phyloP scores from a whole-genome alignment of 106 monocot genomes.

The Dendrobium huoshanense region DNA sequence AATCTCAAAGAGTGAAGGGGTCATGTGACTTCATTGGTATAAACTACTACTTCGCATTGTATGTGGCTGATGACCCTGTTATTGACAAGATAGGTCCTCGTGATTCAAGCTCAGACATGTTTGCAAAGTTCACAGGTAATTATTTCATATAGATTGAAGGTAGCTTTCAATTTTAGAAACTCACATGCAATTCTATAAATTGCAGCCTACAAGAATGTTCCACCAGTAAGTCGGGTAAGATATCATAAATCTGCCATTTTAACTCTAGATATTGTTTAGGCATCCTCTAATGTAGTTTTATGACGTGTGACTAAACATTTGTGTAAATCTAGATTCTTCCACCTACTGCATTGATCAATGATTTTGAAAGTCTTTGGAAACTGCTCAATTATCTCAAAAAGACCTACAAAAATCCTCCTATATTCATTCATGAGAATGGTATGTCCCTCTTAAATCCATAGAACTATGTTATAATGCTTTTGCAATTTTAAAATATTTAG shows the following conservation, averaged over 20 bases:
- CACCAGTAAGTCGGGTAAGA: neutral
- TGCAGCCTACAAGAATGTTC: conserved; percentile 4
- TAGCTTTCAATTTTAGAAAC: neutral
- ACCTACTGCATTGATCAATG: neutral
- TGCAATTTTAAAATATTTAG: neutral
- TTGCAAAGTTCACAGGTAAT: conserved; percentile 11
- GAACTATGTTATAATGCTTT: neutral
- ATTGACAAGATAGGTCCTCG: neutral
- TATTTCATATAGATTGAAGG: neutral
- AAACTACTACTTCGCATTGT: conserved; percentile 14
- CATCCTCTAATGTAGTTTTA: neutral
- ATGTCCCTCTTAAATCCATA: neutral
- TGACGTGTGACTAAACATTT: neutral
- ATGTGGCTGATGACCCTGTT: conserved; percentile 3
- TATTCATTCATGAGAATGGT: conserved; percentile 21
- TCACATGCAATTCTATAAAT: neutral
- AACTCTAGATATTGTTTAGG: neutral
- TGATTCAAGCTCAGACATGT: conserved; percentile 10
- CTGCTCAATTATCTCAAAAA: conserved; percentile 5
- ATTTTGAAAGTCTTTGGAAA: neutral
- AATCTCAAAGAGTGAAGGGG: conserved; percentile 15
- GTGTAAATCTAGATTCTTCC: neutral
- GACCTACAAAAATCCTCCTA: conserved; percentile 15
- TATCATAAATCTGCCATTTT: neutral
- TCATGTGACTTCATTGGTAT: conserved; percentile 26